Base-by-base conservation (phyloP, 2,329 filamentous ascomycete genomes). In the Pseudogymnoascus verrucosus region DNA sequence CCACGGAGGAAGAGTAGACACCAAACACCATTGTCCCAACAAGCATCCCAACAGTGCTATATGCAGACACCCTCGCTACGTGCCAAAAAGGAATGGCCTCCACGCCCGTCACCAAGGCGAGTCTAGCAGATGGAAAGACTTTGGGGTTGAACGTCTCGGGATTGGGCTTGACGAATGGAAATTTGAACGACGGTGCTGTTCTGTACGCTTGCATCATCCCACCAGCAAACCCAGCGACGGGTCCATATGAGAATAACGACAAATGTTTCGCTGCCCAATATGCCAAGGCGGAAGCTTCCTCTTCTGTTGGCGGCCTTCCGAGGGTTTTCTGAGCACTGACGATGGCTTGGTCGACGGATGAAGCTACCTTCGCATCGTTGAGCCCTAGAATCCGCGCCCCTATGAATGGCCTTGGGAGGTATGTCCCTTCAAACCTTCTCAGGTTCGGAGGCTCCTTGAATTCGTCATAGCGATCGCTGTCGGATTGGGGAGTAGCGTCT, bases 91-190 rank as follows among this genome's bases (percentile, higher is more conserved):
- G 36, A 4, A 65, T 16, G 14, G 71, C 70, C 1, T 47, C 61
- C 2, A 12, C 1, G 3, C 68, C 70, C 47, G 36, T 67, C 3
- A 73, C 11, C 1, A 66, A 21, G 34, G 59, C 54, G 6, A 64
- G 19, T 21, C 19, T 60, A 2, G 11, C 12, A 39, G 28, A 63
- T n/a, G 68, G 68, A 44, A 70, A 71, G 6, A 42, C 44, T 34
- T 65, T 47, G 10, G 67, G 44, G 10, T 67, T 65, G 62, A 74
- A 71, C 6, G 28, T 68, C 26, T 70, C 66, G 4, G 66, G 61
- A 23, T 72, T 68, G n/a, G 70, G 71, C 51, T 70, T 66, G 31
- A 61, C 70, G 47, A 74, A 72, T 5, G 72, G 72, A 63, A 72
- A 72, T 51, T 67, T 66, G 57, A 70, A 71, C 23, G 65, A 67